A percentile compares a stretch with the other conserved stretches of the same genome.
Evolutionary conservation across 192 early-diverging fungal genomes (phyloP).

Genomic region (Gigaspora rosea): DNA sequence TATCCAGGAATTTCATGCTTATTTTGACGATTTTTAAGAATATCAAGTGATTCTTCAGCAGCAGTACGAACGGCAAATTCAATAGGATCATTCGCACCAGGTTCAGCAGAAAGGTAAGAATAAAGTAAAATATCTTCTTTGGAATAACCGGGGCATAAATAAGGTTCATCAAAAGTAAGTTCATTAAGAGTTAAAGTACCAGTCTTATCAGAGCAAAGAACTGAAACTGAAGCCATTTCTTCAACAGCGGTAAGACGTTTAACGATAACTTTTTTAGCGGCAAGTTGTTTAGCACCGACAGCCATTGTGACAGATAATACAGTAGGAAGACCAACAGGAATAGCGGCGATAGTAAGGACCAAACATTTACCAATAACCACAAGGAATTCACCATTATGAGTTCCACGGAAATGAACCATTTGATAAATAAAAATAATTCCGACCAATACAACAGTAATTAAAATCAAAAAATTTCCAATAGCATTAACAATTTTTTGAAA

Average conservation of each 20-base stretch:
- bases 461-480: slow-evolving; percentile 92
- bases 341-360: slow-evolving; percentile 82
- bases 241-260: slow-evolving; percentile 95
- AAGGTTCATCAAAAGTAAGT: slow-evolving; percentile 90
- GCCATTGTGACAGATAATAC: slow-evolving; percentile 98
- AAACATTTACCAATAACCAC: slow-evolving; percentile 64
- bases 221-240: slow-evolving; percentile 90
- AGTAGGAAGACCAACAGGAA: slow-evolving; percentile 93
- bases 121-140: slow-evolving; percentile 81
- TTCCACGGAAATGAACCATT: slow-evolving; percentile 49
- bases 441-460: slow-evolving; percentile 77
- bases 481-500: slow-evolving; percentile 94
- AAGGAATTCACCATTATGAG: slow-evolving; percentile 16
- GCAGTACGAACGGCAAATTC: slow-evolving; percentile 88
- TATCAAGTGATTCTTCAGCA: slow-evolving; percentile 69
- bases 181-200: slow-evolving; percentile 93
- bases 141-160: slow-evolving; percentile 62
- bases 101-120: slow-evolving; percentile 84
- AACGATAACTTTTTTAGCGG: slow-evolving; percentile 91
- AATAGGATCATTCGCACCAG: slow-evolving; percentile 89
- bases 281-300: slow-evolving; percentile 90
- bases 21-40: slow-evolving; percentile 59
- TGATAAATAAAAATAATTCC: slow-evolving; percentile 80
- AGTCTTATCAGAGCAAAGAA: slow-evolving; percentile 85
- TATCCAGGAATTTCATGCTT: slow-evolving; percentile 78